Evolutionary conservation across 2,329 filamentous ascomycete species (phyloP), one percentile per base, ranked within the genome.

Genomic region (Calonectria pteridis): DNA sequence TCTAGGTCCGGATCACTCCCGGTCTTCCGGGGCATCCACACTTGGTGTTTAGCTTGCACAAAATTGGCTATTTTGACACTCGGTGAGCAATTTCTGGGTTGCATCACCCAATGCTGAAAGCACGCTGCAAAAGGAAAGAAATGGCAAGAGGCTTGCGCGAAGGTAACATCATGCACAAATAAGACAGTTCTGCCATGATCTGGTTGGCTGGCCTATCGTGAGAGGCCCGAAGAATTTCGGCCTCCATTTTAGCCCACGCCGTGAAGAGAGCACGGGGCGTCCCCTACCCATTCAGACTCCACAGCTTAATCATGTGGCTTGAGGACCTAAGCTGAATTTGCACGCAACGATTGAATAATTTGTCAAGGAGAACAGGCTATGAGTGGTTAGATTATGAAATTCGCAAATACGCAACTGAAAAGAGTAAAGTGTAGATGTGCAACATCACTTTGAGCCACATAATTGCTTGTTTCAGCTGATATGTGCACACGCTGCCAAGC

Each of bases 261-360:
- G 33, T 13, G 33, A 40, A 40, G 14, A 40, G 55, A 40, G 55
- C 55, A 62, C 35, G 55, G 55, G 23, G 23, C 33, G 16, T 28
- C 51, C 20, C 16, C 55, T 26, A 28, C 55, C 13, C 31, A 43
- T 43, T 7, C 29, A 14, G 55, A 28, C 35, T 40, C 55, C 55
- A 29, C 55, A 62, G 55, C 23, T 13, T 40, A 40, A 62, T 62
- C 26, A 29, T 59, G 55, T 62, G 55, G 55, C 55, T 62, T 62
- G 33, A 20, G n/a, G 10, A 37, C 4, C 35, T 2, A 40, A 18
- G 55, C 33, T 40, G 35, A 62, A 37, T 37, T 26, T 59, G n/a
- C 55, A 33, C 18, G n/a, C n/a, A 40, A 16, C 23, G 14, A 20
- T 62, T 28, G 23, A 37, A 11, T 40, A 4, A 16, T 37, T 29